phyloP scores from a whole-genome alignment of 768 basidiomycete species.

The Nevesoporus exiguus region DNA sequence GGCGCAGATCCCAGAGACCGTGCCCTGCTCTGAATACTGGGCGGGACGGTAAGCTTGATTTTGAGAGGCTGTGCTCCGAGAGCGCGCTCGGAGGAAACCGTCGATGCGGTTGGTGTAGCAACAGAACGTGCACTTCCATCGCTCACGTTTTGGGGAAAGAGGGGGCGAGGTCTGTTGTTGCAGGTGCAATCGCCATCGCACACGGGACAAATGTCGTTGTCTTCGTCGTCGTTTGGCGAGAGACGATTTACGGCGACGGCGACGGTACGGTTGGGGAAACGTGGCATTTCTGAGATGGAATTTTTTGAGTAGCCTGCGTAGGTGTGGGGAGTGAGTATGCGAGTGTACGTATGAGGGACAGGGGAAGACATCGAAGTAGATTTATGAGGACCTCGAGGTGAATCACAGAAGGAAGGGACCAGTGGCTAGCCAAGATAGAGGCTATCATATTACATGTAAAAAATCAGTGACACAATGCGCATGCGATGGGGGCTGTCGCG shows the following conservation, averaged over 20 bases:
- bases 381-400: conserved; percentile 25
- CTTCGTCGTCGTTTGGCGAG: conserved; percentile 61
- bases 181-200: conserved; percentile 91
- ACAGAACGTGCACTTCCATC: conserved; percentile 38
- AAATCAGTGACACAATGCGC: conserved; percentile 31
- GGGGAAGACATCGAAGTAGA: conserved; percentile 22
- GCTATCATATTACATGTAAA: conserved; percentile 38
- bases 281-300: conserved; percentile 61
- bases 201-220: conserved; percentile 84
- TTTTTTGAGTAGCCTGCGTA: conserved; percentile 42
- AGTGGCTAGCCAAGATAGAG: conserved; percentile 9
- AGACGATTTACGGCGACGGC: conserved; percentile 40
- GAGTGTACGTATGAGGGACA: conserved; percentile 22
- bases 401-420: conserved; percentile 22
- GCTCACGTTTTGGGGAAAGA: conserved; percentile 28
- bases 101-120: conserved; percentile 37
- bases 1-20: conserved; percentile 23
- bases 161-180: conserved; percentile 42
- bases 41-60: conserved; percentile 70
- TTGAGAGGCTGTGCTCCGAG: conserved; percentile 45
- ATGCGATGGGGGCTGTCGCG: conserved; percentile 35
- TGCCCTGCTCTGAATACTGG: conserved; percentile 47
- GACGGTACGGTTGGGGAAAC: conserved; percentile 67
- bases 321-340: conserved; percentile 19
- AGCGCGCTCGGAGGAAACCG: conserved; percentile 31